phyloP scores from a whole-genome alignment of 352 stramenopile genomes.

The Pythium sukuiense region DNA sequence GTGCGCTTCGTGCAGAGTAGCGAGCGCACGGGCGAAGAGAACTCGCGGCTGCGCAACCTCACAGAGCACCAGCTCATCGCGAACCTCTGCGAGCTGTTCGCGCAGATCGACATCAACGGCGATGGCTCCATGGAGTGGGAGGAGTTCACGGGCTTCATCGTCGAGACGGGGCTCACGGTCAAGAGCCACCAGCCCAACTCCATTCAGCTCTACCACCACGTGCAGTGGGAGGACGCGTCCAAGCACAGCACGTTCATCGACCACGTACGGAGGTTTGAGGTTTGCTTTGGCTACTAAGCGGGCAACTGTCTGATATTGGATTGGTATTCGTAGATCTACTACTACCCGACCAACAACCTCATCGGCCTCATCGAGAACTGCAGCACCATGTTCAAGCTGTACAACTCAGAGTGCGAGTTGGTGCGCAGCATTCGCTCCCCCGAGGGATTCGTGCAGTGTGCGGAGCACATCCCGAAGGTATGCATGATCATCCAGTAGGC shows the following conservation, averaged over 20 bases:
- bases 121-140: slow-evolving; percentile 93
- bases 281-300: no score
- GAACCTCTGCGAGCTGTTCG: slow-evolving; percentile 89
- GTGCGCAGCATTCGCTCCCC: slow-evolving; percentile 56
- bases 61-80: slow-evolving; percentile 77
- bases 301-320: no score
- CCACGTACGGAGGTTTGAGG: slow-evolving; percentile 30
- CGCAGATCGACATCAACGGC: slow-evolving; percentile 91
- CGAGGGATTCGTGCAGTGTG: slow-evolving; percentile 76
- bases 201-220: slow-evolving; percentile 85
- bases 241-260: slow-evolving; percentile 88
- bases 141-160: slow-evolving; percentile 91
- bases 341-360: slow-evolving; percentile 68
- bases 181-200: slow-evolving; percentile 86
- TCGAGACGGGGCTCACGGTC: slow-evolving; percentile 81
- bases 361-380: slow-evolving; percentile 78
- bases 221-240: slow-evolving; percentile 76
- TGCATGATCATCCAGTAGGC: neutral
- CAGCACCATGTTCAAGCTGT: slow-evolving; percentile 77
- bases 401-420: slow-evolving; percentile 79
- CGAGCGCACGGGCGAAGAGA: slow-evolving; percentile 46
- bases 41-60: slow-evolving; percentile 64
- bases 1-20: slow-evolving; percentile 71
- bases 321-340: slow-evolving; percentile 55
- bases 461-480: slow-evolving; percentile 70